Conservation (phyloP, 169 alveolate species). For the Plasmodium vivax region DNA sequence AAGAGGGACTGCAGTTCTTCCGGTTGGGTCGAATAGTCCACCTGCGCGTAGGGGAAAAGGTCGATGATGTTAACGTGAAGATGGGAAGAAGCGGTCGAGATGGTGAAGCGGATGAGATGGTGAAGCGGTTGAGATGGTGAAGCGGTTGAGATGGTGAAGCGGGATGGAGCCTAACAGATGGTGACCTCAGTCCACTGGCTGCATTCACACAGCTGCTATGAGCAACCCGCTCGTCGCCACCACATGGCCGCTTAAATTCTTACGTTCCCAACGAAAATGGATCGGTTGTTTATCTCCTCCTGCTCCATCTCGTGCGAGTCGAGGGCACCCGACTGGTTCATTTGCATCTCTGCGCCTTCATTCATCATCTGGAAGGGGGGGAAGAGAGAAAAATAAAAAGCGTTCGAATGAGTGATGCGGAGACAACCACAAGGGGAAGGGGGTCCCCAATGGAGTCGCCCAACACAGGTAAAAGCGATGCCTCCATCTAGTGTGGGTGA, state of each 20-base stretch:
- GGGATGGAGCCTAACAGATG: background rate
- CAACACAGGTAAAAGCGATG: background rate
- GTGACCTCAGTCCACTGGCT: background rate
- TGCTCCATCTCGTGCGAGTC: conserved; percentile 74
- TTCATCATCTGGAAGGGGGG: conserved; percentile 56
- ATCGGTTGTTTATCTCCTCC: conserved; percentile 85
- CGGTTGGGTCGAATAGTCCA: conserved; percentile 93
- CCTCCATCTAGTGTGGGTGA: background rate
- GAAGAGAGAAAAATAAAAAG: background rate
- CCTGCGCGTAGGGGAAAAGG: conserved; percentile 78
- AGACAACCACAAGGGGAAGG: background rate
- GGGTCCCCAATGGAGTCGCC: background rate
- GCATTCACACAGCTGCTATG: background rate
- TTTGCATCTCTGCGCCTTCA: conserved; percentile 74
- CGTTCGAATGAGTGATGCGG: background rate
- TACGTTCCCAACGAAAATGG: conserved; percentile 87
- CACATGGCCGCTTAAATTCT: background rate
- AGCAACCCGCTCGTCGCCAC: background rate
- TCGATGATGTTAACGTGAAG: background rate
- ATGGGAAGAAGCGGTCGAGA: background rate
- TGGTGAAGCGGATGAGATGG: background rate
- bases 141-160: background rate
- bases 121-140: background rate
- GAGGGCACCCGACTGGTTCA: conserved; percentile 36
- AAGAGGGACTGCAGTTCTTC: conserved; percentile 92